Conservation (phyloP, 1,284 basidiomycete genomes). For the Ganoderma meredithae region DNA sequence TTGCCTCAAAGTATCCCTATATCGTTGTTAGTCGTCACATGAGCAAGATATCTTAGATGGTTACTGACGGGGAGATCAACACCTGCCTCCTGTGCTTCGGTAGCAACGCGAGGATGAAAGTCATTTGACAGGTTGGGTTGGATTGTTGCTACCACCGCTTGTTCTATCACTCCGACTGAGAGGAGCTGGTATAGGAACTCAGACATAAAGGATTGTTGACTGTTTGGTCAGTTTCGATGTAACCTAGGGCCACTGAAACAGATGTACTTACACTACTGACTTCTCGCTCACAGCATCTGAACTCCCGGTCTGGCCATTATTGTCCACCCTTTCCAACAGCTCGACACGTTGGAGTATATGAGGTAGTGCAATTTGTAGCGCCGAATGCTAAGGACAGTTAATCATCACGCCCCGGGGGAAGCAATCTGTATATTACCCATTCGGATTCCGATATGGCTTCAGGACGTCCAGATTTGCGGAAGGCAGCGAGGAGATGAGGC, state of each 20-base stretch:
- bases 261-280: constrained; percentile 28
- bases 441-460: constrained; percentile 61
- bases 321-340: constrained; percentile 48
- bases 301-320: constrained; percentile 22
- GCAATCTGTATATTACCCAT: constrained; percentile 51
- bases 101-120: constrained; percentile 53
- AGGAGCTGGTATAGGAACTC: constrained; percentile 68
- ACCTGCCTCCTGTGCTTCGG: constrained; percentile 65
- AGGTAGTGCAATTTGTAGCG: constrained; percentile 62
- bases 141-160: constrained; percentile 54
- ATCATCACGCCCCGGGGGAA: constrained; percentile 9
- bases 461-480: constrained; percentile 59
- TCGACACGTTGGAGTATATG: constrained; percentile 58
- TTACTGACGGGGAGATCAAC: constrained; percentile 60
- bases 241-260: background rate
- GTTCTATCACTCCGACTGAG: constrained; percentile 61
- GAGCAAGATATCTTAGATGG: background rate
- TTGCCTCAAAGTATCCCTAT: constrained; percentile 69
- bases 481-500: constrained; percentile 60
- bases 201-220: constrained; percentile 56
- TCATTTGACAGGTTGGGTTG: constrained; percentile 60
- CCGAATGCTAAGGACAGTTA: constrained; percentile 52
- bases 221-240: constrained; percentile 27
- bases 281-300: constrained; percentile 33
- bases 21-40: constrained; percentile 4